These are phyloP conservation scores for Abrus pulchellus DNA, from an alignment of 306 rosid genomes.

Conservation along the genomic window DNA sequence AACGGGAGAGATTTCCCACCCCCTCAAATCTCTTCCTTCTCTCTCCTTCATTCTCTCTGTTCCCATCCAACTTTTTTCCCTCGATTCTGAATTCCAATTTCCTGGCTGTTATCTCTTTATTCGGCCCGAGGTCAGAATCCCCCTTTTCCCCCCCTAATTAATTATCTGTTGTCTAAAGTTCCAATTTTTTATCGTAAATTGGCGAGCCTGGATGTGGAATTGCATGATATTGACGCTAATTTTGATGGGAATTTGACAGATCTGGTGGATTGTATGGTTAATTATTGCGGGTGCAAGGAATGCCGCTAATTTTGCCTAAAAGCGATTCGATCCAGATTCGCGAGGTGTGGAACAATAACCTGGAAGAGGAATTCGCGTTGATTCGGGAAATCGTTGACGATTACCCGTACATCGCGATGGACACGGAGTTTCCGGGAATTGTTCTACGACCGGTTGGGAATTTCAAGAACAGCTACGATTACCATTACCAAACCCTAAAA, in stretches of 20 bases:
- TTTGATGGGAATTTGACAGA: background rate
- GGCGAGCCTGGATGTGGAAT: background rate
- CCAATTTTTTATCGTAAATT: background rate
- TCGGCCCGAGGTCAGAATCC: slow-evolving; percentile 29
- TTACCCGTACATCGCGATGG: slow-evolving; percentile 63
- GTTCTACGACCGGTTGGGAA: slow-evolving; percentile 62
- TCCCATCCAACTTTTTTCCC: slow-evolving; percentile 31
- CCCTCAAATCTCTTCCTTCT: slow-evolving; percentile 56
- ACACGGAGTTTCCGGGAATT: slow-evolving; percentile 64
- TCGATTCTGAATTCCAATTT: background rate
- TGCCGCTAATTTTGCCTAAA: slow-evolving; percentile 54
- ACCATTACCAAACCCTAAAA: slow-evolving; percentile 64
- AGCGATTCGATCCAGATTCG: slow-evolving; percentile 61
- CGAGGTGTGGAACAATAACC: slow-evolving; percentile 65
- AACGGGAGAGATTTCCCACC: slow-evolving; percentile 55
- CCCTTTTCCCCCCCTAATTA: background rate
- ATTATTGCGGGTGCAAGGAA: slow-evolving; percentile 37
- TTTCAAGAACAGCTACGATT: slow-evolving; percentile 59
- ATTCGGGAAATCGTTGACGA: slow-evolving; percentile 59
- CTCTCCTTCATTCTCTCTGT: background rate
- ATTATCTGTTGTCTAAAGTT: background rate
- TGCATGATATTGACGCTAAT: background rate
- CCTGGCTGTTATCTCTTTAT: background rate
- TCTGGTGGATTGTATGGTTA: background rate
- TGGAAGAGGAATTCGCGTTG: slow-evolving; percentile 57